A percentile compares a stretch with the other conserved stretches of the same genome.
Conservation (phyloP, 106 monocot species). For the Cymbidium sinense region DNA sequence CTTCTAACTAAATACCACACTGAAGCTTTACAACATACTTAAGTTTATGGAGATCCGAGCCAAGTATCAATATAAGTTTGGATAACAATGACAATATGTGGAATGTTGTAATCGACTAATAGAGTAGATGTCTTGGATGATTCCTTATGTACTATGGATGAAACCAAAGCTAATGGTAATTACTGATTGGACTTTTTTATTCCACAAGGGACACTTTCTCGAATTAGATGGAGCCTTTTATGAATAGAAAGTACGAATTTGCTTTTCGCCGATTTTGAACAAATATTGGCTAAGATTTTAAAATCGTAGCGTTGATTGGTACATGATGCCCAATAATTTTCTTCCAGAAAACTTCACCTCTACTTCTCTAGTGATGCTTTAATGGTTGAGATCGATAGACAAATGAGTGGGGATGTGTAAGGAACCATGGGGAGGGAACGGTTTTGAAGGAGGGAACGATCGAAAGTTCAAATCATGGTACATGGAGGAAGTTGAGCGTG, state of each 20-base stretch:
- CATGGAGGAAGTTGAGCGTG: no score
- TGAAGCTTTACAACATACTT: constrained; percentile 74
- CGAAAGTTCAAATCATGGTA: no score
- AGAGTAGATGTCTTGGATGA: constrained; percentile 4
- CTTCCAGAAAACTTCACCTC: constrained; percentile 87
- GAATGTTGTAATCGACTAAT: constrained; percentile 9
- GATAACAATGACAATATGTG: constrained; percentile 39
- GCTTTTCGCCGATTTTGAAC: constrained; percentile 41
- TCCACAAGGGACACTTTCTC: constrained; percentile 37
- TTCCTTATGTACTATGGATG: constrained; percentile 5
- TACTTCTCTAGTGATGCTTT: constrained; percentile 60
- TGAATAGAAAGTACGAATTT: constrained; percentile 14
- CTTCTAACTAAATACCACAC: constrained; percentile 69
- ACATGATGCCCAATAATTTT: constrained; percentile 57
- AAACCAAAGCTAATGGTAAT: constrained; percentile 9
- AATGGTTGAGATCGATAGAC: no score
- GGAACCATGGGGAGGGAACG: no score
- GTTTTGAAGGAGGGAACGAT: no score
- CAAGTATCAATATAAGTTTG: constrained; percentile 68
- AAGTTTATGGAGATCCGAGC: constrained; percentile 48
- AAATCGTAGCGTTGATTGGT: constrained; percentile 44
- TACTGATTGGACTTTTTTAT: constrained; percentile 15
- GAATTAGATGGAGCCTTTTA: constrained; percentile 26
- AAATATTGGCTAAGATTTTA: constrained; percentile 34
- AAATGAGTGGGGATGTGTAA: no score